Evolutionary conservation across 2,329 filamentous ascomycete genomes (phyloP), one percentile per base, ranked within the genome.

Genomic region (Lachnellula cervina): DNA sequence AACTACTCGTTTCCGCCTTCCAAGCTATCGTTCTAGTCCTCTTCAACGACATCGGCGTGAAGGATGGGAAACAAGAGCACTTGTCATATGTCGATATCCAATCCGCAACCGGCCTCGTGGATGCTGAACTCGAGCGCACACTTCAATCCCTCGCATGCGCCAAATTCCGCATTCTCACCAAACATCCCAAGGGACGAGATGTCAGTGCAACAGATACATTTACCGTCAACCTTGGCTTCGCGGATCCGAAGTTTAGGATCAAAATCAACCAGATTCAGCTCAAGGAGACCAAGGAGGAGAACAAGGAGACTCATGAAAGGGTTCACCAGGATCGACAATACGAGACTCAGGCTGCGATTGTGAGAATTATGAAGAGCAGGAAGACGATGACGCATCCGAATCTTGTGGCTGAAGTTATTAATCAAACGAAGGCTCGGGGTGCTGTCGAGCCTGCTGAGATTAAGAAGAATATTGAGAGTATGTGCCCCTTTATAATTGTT

Each of bases 231-330:
- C 73, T 80, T 45, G 70, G 71, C 16, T 99, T 99, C 72, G 76
- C 76, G 2, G 88, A 97, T 68, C 80, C 86, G 19, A 96, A 94
- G 72, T 88, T 89, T 72, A 85, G 91, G 55, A 86, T 99, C 74
- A 99, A 99, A 77, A 97, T 99, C 77, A 99, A 97, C 74, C 93
- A 97, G 73, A 94, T 99, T 64, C 94, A 99, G 73, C 81, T 97
- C 50, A 95, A 94, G 74, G 94, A 99, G 74, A 97, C 94, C 0
- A 89, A 88, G 66, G 88, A 93, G 68, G 94, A 99, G 74, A 97
- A 97, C 74, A 89, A 91, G 72, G 90, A 88, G 65, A 97, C 92
- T 1, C 91, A 97, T 72, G 88, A 96, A 72, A 83, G 90, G 44
- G 90, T 99, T 4, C 87, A 86, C 0, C 88, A 89, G 51, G 94